Conservation (phyloP, 805 yeast species). For the Crinitomyces ghanaensis region DNA sequence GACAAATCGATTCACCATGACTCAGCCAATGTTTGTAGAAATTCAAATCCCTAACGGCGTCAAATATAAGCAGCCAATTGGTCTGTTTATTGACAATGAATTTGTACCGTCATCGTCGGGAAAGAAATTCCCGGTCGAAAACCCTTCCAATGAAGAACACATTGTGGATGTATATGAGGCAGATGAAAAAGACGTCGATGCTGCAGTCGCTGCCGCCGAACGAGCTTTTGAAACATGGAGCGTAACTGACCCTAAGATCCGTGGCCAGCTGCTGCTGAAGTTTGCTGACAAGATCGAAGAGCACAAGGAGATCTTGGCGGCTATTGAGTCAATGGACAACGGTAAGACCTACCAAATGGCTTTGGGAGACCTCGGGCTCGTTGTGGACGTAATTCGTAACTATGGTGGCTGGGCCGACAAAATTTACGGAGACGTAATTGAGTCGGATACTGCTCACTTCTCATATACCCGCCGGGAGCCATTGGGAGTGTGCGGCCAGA, state of each 20-base stretch:
- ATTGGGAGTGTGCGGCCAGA: slow-evolving; percentile 53
- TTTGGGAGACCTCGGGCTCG: slow-evolving; percentile 42
- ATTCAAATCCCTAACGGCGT: slow-evolving; percentile 55
- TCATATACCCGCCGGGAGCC: slow-evolving; percentile 66
- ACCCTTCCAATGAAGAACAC: slow-evolving; percentile 37
- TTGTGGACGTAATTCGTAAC: slow-evolving; percentile 47
- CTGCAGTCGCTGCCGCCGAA: slow-evolving; percentile 74
- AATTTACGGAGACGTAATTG: slow-evolving; percentile 49
- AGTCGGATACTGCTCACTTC: slow-evolving; percentile 49
- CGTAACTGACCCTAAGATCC: slow-evolving; percentile 48
- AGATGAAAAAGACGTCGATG: slow-evolving; percentile 60
- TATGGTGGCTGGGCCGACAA: slow-evolving; percentile 73
- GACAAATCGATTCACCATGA: slow-evolving; percentile 1
- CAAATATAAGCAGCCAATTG: slow-evolving; percentile 69
- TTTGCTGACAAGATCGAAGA: slow-evolving; percentile 72
- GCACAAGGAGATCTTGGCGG: slow-evolving; percentile 61
- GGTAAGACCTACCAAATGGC: slow-evolving; percentile 55
- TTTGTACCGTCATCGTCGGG: slow-evolving; percentile 48
- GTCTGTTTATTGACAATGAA: slow-evolving; percentile 80
- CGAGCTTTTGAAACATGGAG: slow-evolving; percentile 74
- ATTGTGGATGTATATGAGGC: slow-evolving; percentile 63
- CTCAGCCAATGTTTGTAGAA: slow-evolving; percentile 13
- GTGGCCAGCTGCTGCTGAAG: slow-evolving; percentile 53
- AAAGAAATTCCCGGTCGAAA: slow-evolving; percentile 41
- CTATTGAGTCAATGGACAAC: slow-evolving; percentile 80